Evolutionary conservation across 345 rosid genomes (phyloP), one percentile per base, ranked within the genome.

Genomic region (Heritiera littoralis): DNA sequence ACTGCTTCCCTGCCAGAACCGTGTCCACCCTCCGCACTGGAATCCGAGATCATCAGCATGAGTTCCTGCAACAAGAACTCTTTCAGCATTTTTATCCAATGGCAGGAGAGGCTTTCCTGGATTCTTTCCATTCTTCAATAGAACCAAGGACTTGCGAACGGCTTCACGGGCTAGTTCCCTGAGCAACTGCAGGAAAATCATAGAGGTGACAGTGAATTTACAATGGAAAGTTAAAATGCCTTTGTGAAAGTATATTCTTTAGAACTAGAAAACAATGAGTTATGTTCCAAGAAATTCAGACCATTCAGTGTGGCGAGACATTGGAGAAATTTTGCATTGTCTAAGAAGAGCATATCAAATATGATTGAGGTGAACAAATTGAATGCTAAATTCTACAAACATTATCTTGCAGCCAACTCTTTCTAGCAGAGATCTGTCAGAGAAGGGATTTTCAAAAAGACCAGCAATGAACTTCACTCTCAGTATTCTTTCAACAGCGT

Each of bases 21-120:
- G 85, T n/a, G 98, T 92, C 98, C 98, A 93, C 23, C 98, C 98
- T 75, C 98, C 98, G 38, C 97, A 93, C 75, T 93, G 98, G 82
- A 84, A 93, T 30, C 98, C 97, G 66, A 95, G 94, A 88, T 95
- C 86, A 79, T 93, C 92, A 58, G 96, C 94, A 76, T 95, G 99
- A 10, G 90, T 83, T 82, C 99, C 97, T 18, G 87, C 78, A 28
- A 91, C 91, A 61, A 95, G 93, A 81, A 95, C 88, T 78, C 79
- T 93, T 83, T 80, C 86, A 32, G 90, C 90, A 45, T 82, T 91
- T 83, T 82, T 87, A 75, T 93, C 90, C 55, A 95, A 81, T 54
- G 98, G 97, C 78, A 95, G 90, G 77, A 91, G 87, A 11, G 87
- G 81, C 75, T 87, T 87, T 54, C 79, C 77, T 60, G 82, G 77